These are phyloP conservation scores for Purpureocillium lavendulum DNA, from an alignment of 2,329 filamentous ascomycete species.

Conservation along the genomic window DNA sequence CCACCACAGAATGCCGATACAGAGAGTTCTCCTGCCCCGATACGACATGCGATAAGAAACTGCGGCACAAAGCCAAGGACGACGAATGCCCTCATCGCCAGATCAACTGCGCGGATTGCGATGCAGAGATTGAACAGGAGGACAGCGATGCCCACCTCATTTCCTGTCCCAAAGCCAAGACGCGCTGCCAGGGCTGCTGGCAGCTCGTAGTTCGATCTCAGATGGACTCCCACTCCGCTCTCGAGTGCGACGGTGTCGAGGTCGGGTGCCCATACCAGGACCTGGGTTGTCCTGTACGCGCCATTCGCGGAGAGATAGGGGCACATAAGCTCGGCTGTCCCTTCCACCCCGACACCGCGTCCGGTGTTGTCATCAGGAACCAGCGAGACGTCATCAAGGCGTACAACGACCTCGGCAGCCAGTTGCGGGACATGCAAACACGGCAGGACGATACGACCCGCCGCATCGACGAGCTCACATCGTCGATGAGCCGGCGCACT, in stretches of 20 bases:
- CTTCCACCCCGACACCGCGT: slow-evolving; percentile 41
- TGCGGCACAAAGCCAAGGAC: slow-evolving; percentile 41
- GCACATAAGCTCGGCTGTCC: slow-evolving; percentile 40
- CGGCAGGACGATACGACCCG: slow-evolving; percentile 24
- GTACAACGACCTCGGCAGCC: slow-evolving; percentile 23
- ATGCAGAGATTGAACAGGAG: slow-evolving; percentile 36
- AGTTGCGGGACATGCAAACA: slow-evolving; percentile 25
- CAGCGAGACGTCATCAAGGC: slow-evolving; percentile 40
- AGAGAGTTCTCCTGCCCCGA: slow-evolving; percentile 49
- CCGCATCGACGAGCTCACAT: slow-evolving; percentile 30
- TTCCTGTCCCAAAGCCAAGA: slow-evolving; percentile 36
- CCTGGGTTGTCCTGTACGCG: slow-evolving; percentile 25
- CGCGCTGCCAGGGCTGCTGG: slow-evolving; percentile 41
- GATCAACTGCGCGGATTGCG: slow-evolving; percentile 45
- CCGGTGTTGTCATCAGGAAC: slow-evolving; percentile 39
- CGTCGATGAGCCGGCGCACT: slow-evolving; percentile 23
- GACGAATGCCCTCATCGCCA: slow-evolving; percentile 47
- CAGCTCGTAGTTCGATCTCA: slow-evolving; percentile 33
- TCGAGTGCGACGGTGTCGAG: slow-evolving; percentile 40
- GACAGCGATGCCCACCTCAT: slow-evolving; percentile 27
- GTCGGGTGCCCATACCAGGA: slow-evolving; percentile 38
- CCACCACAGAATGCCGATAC: slow-evolving; percentile 47
- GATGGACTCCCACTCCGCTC: slow-evolving; percentile 36
- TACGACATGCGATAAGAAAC: slow-evolving; percentile 38
- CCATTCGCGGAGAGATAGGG: slow-evolving; percentile 27